Base-by-base conservation (phyloP, 1,284 basidiomycete species). In the Marasmius tenuissimus region DNA sequence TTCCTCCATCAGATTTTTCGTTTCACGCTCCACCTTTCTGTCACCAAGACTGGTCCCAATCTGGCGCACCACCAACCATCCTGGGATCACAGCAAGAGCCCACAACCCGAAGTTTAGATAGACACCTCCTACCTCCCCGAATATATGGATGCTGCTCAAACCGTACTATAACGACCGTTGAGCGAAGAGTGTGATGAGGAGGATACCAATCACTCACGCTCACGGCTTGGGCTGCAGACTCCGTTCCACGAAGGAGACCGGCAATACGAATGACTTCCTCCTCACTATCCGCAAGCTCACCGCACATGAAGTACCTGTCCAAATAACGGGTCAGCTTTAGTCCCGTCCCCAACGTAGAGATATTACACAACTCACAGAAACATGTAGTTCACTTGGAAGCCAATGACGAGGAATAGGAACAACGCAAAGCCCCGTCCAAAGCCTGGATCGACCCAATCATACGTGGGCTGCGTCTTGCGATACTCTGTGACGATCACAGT, bases 201-300 rank as follows among this genome's bases (percentile, higher is more conserved):
- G 20, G 5, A 47, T 7, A 47, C 16, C 7, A 47, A 16, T 7
- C 4, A 58, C 57, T 58, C 33, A 58, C 57, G 20, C 57, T 54
- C 33, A 66, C 59, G 8, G 65, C 65, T 39, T 66, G 65, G 27
- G 53, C 57, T 16, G 65, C 65, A 3, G 63, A 64, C 59, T 66
- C 65, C 2, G 61, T 64, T 3, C 49, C 65, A 4, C 65, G 55
- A 14, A 66, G 52, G 3, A 66, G 57, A 14, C 59, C 63, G 1
- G 65, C 63, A 37, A 61, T 61, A 20, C 65, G 63, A 7, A 66
- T 58, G 22, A 65, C 53, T 40, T 66, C 61, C 22, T 37, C 59
- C 42, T 64, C 52, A 34, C 40, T 54, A 14, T 61, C 37, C 4
- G 57, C 63, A 7, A 66, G 35, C 18, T 64, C 57, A 14, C 56